A percentile compares a stretch with the other conserved stretches of the same genome.
Conservation (phyloP, 164 flowering plant genomes). For the Vitis labrusca region DNA sequence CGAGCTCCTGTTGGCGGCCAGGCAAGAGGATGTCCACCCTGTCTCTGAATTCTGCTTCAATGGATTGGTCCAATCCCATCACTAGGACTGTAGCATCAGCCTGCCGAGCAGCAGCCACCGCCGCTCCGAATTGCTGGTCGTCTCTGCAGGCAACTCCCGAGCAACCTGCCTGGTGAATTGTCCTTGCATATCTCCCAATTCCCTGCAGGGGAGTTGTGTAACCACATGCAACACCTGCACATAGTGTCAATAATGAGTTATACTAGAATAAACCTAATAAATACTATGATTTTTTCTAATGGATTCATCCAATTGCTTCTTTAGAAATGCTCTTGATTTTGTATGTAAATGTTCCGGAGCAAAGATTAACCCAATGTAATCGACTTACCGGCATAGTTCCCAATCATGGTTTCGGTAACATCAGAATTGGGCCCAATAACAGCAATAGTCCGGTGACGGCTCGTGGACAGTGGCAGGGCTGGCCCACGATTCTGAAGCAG, state of each 20-base stretch:
- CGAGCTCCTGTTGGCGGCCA: conserved; percentile 67
- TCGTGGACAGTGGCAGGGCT: conserved; percentile 46
- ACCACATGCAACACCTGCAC: conserved; percentile 52
- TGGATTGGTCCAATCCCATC: conserved; percentile 64
- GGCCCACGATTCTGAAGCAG: conserved; percentile 40
- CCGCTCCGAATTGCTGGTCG: conserved; percentile 34
- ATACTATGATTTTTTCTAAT: too few relatives aligned
- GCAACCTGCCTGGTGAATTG: conserved; percentile 59
- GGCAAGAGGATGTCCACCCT: conserved; percentile 57
- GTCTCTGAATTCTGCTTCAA: conserved; percentile 62
- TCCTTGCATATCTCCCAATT: conserved; percentile 41
- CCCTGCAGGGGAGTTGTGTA: conserved; percentile 66
- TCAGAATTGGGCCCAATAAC: conserved; percentile 75
- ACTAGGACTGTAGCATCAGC: conserved; percentile 69
- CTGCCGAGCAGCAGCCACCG: conserved; percentile 48
- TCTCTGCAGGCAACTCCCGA: conserved; percentile 36
- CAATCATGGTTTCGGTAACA: conserved; percentile 64
- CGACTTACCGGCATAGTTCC: conserved; percentile 60
- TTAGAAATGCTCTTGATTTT: too few relatives aligned
- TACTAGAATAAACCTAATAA: too few relatives aligned
- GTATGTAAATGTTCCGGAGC: too few relatives aligned
- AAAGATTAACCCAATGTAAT: too few relatives aligned
- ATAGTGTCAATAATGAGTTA: not conserved
- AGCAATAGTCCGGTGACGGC: conserved; percentile 44
- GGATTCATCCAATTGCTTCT: too few relatives aligned